Evolutionary conservation across 1,284 basidiomycete species (phyloP).

Genomic region (Sporisorium scitamineum): DNA sequence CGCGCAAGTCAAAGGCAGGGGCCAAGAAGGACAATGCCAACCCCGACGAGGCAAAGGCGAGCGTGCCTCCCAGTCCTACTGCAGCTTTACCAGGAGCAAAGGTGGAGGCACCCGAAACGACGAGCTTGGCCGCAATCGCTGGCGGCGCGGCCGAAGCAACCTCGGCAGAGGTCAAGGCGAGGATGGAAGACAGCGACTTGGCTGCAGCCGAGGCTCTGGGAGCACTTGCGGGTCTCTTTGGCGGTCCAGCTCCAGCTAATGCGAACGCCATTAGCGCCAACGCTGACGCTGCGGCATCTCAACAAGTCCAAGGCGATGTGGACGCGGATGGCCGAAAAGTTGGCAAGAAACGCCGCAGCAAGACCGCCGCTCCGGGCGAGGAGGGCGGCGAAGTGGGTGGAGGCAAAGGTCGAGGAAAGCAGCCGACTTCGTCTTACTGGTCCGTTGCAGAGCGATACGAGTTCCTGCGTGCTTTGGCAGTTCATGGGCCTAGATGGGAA

Average conservation of each 20-base stretch:
- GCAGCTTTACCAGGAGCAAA: background rate
- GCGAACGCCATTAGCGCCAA: background rate
- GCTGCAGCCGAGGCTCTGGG: slow-evolving; percentile 70
- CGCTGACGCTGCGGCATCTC: slow-evolving; percentile 3
- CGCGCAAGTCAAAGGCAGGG: slow-evolving; percentile 24
- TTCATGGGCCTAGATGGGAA: slow-evolving; percentile 81
- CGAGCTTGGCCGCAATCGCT: background rate
- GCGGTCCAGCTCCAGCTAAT: slow-evolving; percentile 17
- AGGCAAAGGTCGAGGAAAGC: slow-evolving; percentile 48
- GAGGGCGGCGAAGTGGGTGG: slow-evolving; percentile 25
- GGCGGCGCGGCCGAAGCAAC: background rate
- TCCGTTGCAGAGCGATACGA: slow-evolving; percentile 72
- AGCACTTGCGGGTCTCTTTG: slow-evolving; percentile 62
- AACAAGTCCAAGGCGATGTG: background rate
- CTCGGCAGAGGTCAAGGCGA: slow-evolving; percentile 15
- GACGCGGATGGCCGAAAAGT: slow-evolving; percentile 30
- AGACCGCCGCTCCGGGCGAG: slow-evolving; percentile 27
- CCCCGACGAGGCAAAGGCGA: slow-evolving; percentile 15
- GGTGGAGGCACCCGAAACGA: slow-evolving; percentile 4
- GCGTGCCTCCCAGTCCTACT: background rate
- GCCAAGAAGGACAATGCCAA: slow-evolving; percentile 25
- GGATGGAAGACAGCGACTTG: slow-evolving; percentile 65
- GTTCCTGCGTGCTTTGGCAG: slow-evolving; percentile 77
- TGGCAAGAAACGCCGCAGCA: slow-evolving; percentile 44
- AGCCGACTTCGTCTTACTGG: slow-evolving; percentile 72